phyloP scores from a whole-genome alignment of 192 early-diverging fungal genomes.

The Podila clonocystis region DNA sequence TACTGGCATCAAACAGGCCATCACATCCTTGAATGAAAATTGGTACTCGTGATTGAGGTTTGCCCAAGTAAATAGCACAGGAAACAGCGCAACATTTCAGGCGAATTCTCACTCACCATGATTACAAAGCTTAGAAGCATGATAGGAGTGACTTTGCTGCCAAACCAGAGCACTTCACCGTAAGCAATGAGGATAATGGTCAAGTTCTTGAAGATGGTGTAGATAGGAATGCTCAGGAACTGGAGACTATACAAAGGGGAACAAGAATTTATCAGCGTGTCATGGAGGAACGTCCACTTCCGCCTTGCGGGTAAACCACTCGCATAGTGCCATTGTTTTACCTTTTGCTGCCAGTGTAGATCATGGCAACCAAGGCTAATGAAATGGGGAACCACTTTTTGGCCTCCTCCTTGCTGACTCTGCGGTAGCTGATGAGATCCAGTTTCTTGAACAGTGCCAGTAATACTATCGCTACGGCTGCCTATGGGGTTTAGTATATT shows the following conservation, averaged over 20 bases:
- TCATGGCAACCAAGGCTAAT: conserved; percentile 88
- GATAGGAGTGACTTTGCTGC: conserved; percentile 80
- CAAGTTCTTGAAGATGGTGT: conserved; percentile 98
- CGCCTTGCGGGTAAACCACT: no score
- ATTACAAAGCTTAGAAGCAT: conserved; percentile 87
- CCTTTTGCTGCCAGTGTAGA: conserved; percentile 97
- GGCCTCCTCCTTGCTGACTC: conserved; percentile 69
- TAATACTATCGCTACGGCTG: conserved; percentile 68
- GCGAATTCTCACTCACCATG: conserved; percentile 61
- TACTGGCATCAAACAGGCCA: no score
- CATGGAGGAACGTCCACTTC: no score
- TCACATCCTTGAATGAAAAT: background rate
- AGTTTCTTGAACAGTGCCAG: conserved; percentile 59
- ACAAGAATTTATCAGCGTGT: background rate
- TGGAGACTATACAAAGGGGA: conserved; percentile 62
- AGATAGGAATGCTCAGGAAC: conserved; percentile 92
- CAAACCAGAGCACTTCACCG: conserved; percentile 86
- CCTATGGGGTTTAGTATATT: conserved; percentile 2
- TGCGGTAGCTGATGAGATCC: conserved; percentile 71
- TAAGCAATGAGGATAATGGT: conserved; percentile 98
- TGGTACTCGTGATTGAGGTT: background rate
- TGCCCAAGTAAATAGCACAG: background rate
- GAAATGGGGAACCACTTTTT: conserved; percentile 89
- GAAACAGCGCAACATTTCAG: background rate
- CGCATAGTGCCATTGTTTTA: conserved; percentile 2